Evolutionary conservation across 2,329 filamentous ascomycete genomes (phyloP).

Genomic region (Fusarium succisae): DNA sequence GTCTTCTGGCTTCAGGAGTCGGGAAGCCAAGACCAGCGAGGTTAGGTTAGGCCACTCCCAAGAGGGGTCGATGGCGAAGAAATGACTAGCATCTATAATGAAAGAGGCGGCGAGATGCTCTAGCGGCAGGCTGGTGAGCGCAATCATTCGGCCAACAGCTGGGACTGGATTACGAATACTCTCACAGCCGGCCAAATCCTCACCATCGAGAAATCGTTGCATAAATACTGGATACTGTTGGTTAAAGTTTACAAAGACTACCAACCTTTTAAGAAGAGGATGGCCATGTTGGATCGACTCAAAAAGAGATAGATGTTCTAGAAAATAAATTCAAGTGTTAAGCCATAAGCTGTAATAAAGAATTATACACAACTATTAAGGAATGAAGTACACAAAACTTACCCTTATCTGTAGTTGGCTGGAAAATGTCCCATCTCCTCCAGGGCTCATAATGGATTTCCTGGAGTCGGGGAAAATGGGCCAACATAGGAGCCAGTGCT

Average conservation of each 20-base stretch:
- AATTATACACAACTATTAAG: not conserved
- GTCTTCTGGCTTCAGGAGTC: slow-evolving; percentile 29
- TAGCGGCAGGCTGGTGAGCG: slow-evolving; percentile 42
- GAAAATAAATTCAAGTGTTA: not conserved
- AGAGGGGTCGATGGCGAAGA: slow-evolving; percentile 28
- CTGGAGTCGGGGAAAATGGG: slow-evolving; percentile 47
- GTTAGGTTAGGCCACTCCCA: slow-evolving; percentile 40
- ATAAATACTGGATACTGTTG: not conserved
- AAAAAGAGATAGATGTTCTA: not conserved
- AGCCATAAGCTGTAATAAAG: not conserved
- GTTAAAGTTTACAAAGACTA: not conserved
- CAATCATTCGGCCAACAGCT: slow-evolving; percentile 38
- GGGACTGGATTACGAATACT: not conserved
- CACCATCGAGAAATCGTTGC: not conserved
- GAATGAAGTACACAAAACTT: not conserved
- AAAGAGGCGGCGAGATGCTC: slow-evolving; percentile 43
- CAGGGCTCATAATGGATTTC: slow-evolving; percentile 51
- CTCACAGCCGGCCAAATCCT: not conserved
- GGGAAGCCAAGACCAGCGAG: slow-evolving; percentile 43
- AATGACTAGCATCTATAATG: slow-evolving; percentile 42
- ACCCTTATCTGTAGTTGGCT: not conserved
- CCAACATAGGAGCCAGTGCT: slow-evolving; percentile 46
- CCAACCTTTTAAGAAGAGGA: not conserved
- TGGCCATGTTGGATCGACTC: not conserved
- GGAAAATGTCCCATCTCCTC: slow-evolving; percentile 43